Percentiles rank a stretch among this genome's conserved stretches.
Evolutionary conservation across 495 filamentous ascomycete genomes (phyloP).

Genomic region (Xylaria flabelliformis): DNA sequence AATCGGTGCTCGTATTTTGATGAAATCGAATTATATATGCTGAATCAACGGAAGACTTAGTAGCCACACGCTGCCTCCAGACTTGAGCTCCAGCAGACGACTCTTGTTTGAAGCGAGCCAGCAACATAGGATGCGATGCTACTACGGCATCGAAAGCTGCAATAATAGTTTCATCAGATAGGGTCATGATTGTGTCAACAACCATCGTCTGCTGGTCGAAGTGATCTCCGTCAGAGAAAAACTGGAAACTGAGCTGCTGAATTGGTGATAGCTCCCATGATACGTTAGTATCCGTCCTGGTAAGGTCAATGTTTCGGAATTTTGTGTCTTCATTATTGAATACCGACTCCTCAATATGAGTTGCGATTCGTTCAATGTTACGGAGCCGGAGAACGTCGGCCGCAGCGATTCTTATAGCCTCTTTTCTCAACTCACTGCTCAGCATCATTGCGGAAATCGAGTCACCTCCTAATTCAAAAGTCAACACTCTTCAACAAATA

Average conservation of each 20-base stretch:
- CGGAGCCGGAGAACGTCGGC: constrained; percentile 9
- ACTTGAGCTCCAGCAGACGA: background rate
- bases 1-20: constrained; percentile 1
- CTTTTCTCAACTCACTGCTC: constrained; percentile 2
- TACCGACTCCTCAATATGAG: background rate
- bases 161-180: constrained; percentile 45
- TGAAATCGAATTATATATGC: constrained; percentile 2
- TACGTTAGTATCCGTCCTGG: constrained; percentile 46
- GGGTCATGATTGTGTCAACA: constrained; percentile 48
- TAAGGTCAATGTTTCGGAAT: constrained; percentile 6
- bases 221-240: constrained; percentile 53
- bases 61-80: constrained; percentile 5
- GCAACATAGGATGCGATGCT: constrained; percentile 64
- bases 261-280: constrained; percentile 63
- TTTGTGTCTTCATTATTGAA: background rate
- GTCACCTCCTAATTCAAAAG: background rate
- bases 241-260: constrained; percentile 62
- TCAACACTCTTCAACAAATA: background rate
- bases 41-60: background rate
- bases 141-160: constrained; percentile 55
- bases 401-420: constrained; percentile 12
- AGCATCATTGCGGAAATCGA: constrained; percentile 11
- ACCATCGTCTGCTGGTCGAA: constrained; percentile 66
- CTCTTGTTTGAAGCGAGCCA: constrained; percentile 51
- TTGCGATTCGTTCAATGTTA: constrained; percentile 8